Conservation (phyloP, 768 basidiomycete genomes). For the Floccularia luteovirens region DNA sequence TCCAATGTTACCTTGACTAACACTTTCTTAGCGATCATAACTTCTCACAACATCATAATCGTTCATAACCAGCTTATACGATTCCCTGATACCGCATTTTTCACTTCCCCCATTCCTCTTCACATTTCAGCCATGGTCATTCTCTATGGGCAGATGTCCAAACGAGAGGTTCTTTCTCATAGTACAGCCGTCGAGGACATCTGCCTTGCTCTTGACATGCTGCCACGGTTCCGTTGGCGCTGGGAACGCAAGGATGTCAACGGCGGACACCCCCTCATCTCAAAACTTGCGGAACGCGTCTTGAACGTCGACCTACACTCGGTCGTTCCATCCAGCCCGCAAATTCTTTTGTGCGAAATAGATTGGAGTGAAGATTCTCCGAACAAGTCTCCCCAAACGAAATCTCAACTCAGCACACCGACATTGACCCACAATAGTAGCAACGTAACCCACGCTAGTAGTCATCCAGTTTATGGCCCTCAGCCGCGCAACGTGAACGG, state of each 20-base stretch:
- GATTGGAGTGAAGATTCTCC: constrained; percentile 44
- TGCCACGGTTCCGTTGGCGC: constrained; percentile 85
- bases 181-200: constrained; percentile 73
- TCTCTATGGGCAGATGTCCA: constrained; percentile 79
- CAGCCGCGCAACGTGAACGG: constrained; percentile 25
- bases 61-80: constrained; percentile 78
- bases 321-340: constrained; percentile 36
- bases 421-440: constrained; percentile 27
- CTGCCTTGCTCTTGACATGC: constrained; percentile 82
- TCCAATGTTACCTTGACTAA: neutral
- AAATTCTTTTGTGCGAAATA: constrained; percentile 41
- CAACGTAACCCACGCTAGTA: constrained; percentile 22
- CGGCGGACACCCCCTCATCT: constrained; percentile 78
- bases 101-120: constrained; percentile 81
- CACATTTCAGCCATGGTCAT: constrained; percentile 92
- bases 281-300: constrained; percentile 74
- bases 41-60: constrained; percentile 82
- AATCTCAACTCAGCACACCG: constrained; percentile 36
- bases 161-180: constrained; percentile 56
- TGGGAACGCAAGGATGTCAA: constrained; percentile 83
- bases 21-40: constrained; percentile 56
- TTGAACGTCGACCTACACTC: constrained; percentile 67
- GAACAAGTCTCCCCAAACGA: constrained; percentile 21
- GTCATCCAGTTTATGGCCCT: constrained; percentile 12
- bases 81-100: constrained; percentile 83